Percentiles rank a stretch among this genome's conserved stretches.
These are phyloP conservation scores for Phylloporus sp. DNA, from an alignment of 1,284 basidiomycete species.

Conservation along the genomic window DNA sequence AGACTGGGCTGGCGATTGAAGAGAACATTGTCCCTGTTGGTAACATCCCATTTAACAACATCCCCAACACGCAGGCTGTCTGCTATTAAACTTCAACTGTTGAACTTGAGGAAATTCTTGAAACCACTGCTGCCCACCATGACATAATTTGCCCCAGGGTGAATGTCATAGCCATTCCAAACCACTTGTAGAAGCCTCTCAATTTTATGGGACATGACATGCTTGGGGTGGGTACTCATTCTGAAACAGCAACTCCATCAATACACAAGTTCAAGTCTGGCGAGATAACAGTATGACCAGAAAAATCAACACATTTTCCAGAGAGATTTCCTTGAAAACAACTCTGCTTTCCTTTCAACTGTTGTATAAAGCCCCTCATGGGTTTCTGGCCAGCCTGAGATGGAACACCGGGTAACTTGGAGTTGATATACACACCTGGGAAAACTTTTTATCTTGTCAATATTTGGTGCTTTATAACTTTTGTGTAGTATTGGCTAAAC, in stretches of 20 bases:
- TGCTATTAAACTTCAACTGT: conserved; percentile 75
- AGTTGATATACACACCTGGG: conserved; percentile 99
- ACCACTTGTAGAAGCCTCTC: conserved; percentile 79
- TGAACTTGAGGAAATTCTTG: conserved; percentile 89
- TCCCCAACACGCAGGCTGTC: conserved; percentile 84
- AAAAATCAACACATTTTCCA: conserved; percentile 99
- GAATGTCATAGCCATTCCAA: conserved; percentile 88
- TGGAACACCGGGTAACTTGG: conserved; percentile 92
- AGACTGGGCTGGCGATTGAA: conserved; percentile 99
- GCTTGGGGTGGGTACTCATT: conserved; percentile 98
- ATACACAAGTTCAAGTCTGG: conserved; percentile 98
- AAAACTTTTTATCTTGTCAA: too few relatives aligned
- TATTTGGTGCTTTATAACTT: too few relatives aligned
- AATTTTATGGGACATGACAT: conserved; percentile 94
- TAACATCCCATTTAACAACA: conserved; percentile 91
- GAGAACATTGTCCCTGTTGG: conserved; percentile 96
- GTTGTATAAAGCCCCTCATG: conserved; percentile 96
- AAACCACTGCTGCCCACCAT: conserved; percentile 75
- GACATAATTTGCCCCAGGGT: conserved; percentile 97
- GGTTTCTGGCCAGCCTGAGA: conserved; percentile 87
- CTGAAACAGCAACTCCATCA: conserved; percentile 97
- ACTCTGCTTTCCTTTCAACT: conserved; percentile 98
- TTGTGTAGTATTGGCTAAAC: too few relatives aligned
- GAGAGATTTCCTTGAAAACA: conserved; percentile 98
- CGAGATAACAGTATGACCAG: conserved; percentile 97